phyloP scores from a whole-genome alignment of 441 rosid genomes.

The Populus hybrid region DNA sequence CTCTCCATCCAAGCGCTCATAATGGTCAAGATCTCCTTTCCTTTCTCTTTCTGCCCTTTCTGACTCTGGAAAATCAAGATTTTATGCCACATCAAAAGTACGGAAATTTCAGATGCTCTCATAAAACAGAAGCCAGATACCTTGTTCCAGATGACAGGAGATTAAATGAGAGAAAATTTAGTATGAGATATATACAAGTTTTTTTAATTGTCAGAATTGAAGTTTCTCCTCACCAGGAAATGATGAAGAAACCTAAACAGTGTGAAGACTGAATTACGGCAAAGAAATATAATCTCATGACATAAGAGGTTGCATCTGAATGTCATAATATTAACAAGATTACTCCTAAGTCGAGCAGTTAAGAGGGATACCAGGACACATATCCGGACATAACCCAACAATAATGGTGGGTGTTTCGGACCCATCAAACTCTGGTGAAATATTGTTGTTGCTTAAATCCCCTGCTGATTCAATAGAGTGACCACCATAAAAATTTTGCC shows the following conservation, averaged over 20 bases:
- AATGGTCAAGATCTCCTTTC: constrained; percentile 96
- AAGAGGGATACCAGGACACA: constrained; percentile 89
- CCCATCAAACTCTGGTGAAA: constrained; percentile 54
- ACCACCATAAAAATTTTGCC: constrained; percentile 30
- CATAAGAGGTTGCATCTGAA: constrained; percentile 17
- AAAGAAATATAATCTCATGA: not conserved
- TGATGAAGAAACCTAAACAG: constrained; percentile 2
- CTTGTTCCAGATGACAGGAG: constrained; percentile 12
- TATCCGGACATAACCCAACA: constrained; percentile 88
- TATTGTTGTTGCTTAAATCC: constrained; percentile 41
- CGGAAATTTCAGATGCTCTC: constrained; percentile 16
- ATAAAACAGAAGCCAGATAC: constrained; percentile 14
- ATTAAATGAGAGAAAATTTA: not conserved
- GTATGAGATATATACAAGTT: not conserved
- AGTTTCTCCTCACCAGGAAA: constrained; percentile 20
- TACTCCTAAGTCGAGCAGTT: constrained; percentile 24
- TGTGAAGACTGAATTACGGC: not conserved
- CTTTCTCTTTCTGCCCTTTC: constrained; percentile 95
- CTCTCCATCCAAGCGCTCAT: constrained; percentile 93
- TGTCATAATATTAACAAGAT: constrained; percentile 17
- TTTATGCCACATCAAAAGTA: constrained; percentile 20
- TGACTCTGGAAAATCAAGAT: constrained; percentile 55
- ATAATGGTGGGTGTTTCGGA: constrained; percentile 57
- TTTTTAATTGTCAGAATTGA: constrained; percentile 14
- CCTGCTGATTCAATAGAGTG: constrained; percentile 37